These are phyloP conservation scores for Paramecium sexaurelia DNA, from an alignment of 73 alveolate genomes.

Conservation along the genomic window DNA sequence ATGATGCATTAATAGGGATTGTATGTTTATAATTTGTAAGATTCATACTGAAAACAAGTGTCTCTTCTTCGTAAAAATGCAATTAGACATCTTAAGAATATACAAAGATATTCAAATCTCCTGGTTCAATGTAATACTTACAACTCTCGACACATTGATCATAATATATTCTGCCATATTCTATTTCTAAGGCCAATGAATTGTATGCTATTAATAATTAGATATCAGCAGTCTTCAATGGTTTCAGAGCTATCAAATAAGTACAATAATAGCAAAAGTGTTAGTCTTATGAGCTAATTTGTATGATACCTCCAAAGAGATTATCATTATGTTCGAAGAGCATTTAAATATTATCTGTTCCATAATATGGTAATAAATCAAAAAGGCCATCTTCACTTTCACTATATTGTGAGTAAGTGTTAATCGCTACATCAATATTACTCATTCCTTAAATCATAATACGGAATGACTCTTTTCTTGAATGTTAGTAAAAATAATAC, in stretches of 20 bases:
- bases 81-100: background rate
- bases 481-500: background rate
- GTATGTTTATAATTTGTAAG: background rate
- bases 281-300: background rate
- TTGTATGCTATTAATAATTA: background rate
- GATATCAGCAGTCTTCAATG: background rate
- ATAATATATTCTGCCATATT: background rate
- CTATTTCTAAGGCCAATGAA: background rate
- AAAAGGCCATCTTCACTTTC: background rate
- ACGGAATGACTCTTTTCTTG: background rate
- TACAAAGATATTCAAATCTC: background rate
- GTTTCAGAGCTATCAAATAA: background rate
- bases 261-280: slow-evolving; percentile 25
- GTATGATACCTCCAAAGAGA: background rate
- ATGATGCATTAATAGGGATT: background rate
- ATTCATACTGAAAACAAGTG: background rate
- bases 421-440: background rate
- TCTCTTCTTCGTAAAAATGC: background rate
- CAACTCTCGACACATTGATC: background rate
- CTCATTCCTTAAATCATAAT: background rate
- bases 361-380: background rate
- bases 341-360: background rate
- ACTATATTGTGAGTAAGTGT: background rate
- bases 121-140: background rate
- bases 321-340: background rate